Conservation (phyloP, 2,329 filamentous ascomycete species). For the Stenocarpella maydis region DNA sequence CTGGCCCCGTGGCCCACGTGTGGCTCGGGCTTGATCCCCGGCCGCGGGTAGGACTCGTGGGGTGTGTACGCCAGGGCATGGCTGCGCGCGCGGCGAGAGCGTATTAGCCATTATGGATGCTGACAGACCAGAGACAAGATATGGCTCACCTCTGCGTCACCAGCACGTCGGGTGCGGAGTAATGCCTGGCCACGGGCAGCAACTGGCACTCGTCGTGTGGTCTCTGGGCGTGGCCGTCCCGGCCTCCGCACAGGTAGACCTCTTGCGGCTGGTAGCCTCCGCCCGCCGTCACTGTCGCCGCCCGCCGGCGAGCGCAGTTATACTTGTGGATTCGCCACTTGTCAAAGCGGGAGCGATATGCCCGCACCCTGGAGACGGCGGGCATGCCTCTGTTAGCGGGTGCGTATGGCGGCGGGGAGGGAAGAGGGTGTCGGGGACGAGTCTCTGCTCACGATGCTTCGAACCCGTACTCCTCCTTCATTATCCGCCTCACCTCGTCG, state of each 20-base stretch:
- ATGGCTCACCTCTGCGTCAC: slow-evolving; percentile 5
- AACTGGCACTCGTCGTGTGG: slow-evolving; percentile 8
- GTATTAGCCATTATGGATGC: neutral
- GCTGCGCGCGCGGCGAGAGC: neutral
- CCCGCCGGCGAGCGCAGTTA: slow-evolving; percentile 40
- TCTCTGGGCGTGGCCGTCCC: neutral
- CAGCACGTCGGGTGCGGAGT: slow-evolving; percentile 18
- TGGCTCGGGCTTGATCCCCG: slow-evolving; percentile 7
- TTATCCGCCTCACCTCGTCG: slow-evolving; percentile 50
- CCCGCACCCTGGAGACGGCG: slow-evolving; percentile 47
- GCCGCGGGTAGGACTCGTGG: neutral
- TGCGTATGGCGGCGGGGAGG: neutral
- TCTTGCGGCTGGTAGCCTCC: neutral
- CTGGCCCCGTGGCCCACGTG: slow-evolving; percentile 8
- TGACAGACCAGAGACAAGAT: neutral
- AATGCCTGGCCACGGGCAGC: slow-evolving; percentile 5
- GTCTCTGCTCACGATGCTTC: slow-evolving; percentile 49
- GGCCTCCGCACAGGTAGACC: neutral
- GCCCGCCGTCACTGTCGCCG: slow-evolving; percentile 12
- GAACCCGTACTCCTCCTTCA: slow-evolving; percentile 51
- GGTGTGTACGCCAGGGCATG: neutral
- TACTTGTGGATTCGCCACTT: slow-evolving; percentile 58
- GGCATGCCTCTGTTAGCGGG: slow-evolving; percentile 31
- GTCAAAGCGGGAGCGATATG: slow-evolving; percentile 58
- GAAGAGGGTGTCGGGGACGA: neutral